These are phyloP conservation scores for Maudiozyma pseudohumilis DNA, from an alignment of 805 yeast species.

Conservation along the genomic window DNA sequence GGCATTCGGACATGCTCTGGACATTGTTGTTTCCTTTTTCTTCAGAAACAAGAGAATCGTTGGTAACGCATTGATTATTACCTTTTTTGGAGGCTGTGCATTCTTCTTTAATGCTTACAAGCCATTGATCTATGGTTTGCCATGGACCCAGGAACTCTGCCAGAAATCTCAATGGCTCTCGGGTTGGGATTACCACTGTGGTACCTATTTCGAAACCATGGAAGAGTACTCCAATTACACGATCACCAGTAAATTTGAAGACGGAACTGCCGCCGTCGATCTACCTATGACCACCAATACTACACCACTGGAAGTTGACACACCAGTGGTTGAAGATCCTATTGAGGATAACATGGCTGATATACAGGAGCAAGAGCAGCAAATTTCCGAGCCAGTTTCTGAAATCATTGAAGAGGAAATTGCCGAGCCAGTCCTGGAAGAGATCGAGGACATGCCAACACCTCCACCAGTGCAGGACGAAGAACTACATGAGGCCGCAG, in stretches of 20 bases:
- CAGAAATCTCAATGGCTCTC: slow-evolving; percentile 44
- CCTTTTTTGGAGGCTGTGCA: slow-evolving; percentile 40
- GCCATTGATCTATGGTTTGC: slow-evolving; percentile 66
- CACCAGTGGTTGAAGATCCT: not conserved
- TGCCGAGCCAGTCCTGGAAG: not conserved
- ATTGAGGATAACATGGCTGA: too few species aligned
- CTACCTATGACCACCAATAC: not conserved
- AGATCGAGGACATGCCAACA: slow-evolving; percentile 2
- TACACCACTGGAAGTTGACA: not conserved
- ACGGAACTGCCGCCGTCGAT: not conserved
- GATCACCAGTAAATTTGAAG: not conserved
- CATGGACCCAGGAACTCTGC: slow-evolving; percentile 72
- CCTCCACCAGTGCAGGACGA: slow-evolving; percentile 3
- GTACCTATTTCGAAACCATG: slow-evolving; percentile 33
- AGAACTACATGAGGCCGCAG: slow-evolving; percentile 4
- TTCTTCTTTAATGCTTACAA: slow-evolving; percentile 52
- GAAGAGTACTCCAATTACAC: slow-evolving; percentile 16
- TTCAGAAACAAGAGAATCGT: slow-evolving; percentile 35
- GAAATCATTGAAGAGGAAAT: not conserved
- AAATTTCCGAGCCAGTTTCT: not conserved
- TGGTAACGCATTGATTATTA: slow-evolving; percentile 37
- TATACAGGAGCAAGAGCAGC: not conserved
- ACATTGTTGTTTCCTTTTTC: slow-evolving; percentile 38
- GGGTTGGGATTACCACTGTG: slow-evolving; percentile 88
- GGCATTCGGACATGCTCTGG: slow-evolving; percentile 61